phyloP scores from a whole-genome alignment of 352 stramenopile species.

The Aphanomyces stellatus region DNA sequence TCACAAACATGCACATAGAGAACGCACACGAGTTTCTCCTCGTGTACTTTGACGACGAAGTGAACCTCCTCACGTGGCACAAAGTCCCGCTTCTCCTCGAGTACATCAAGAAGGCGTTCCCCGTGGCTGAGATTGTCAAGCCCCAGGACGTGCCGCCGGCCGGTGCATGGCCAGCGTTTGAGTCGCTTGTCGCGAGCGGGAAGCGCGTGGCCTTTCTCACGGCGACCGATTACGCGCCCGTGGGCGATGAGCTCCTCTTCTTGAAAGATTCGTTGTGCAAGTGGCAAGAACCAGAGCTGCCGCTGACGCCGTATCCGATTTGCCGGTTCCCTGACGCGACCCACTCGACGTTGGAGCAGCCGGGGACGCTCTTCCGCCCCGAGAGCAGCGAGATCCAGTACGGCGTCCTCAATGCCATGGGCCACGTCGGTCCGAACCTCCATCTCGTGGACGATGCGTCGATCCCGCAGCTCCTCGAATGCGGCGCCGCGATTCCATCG shows the following conservation, averaged over 20 bases:
- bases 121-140: slow-evolving; percentile 47
- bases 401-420: slow-evolving; percentile 67
- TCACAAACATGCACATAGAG: background rate
- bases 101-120: slow-evolving; percentile 57
- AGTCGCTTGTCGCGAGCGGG: slow-evolving; percentile 44
- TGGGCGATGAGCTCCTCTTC: slow-evolving; percentile 63
- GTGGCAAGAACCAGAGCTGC: slow-evolving; percentile 61
- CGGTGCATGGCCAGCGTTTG: slow-evolving; percentile 47
- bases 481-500: slow-evolving; percentile 68
- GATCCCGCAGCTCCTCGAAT: slow-evolving; percentile 52
- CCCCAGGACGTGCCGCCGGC: slow-evolving; percentile 50
- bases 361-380: slow-evolving; percentile 62
- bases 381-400: slow-evolving; percentile 83
- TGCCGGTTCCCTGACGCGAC: slow-evolving; percentile 42
- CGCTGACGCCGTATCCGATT: slow-evolving; percentile 48
- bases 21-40: slow-evolving; percentile 66
- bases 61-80: slow-evolving; percentile 64
- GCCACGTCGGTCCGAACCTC: slow-evolving; percentile 54
- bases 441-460: slow-evolving; percentile 56
- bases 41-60: slow-evolving; percentile 80
- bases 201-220: slow-evolving; percentile 78
- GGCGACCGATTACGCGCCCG: slow-evolving; percentile 52
- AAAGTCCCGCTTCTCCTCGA: slow-evolving; percentile 58
- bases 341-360: slow-evolving; percentile 34
- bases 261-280: slow-evolving; percentile 66